These are phyloP conservation scores for Phalaenopsis aphrodite DNA, from an alignment of 106 monocot genomes.

Conservation along the genomic window DNA sequence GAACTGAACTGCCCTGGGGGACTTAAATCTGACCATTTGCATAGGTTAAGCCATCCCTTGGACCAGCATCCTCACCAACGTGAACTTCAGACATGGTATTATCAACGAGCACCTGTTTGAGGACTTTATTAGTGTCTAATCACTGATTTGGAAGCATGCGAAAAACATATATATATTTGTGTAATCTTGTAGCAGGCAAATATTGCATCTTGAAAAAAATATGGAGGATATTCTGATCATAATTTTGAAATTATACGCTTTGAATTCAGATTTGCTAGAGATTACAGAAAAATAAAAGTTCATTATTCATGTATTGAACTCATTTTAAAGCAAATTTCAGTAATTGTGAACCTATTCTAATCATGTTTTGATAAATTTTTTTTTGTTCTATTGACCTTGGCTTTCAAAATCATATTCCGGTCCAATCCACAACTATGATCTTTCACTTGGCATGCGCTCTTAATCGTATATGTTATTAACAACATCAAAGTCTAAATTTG, in stretches of 20 bases:
- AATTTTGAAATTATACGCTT: no score
- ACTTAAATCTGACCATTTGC: background rate
- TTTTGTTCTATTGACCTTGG: no score
- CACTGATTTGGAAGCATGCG: background rate
- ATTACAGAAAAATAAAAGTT: background rate
- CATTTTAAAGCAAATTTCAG: no score
- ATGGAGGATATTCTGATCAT: no score
- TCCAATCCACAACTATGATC: no score
- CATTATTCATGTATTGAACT: background rate
- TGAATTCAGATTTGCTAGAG: background rate
- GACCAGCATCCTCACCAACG: constrained; percentile 2
- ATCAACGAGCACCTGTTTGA: background rate
- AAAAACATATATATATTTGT: background rate
- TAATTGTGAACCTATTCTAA: no score
- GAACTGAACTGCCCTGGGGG: background rate
- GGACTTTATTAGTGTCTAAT: background rate
- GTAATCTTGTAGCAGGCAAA: background rate
- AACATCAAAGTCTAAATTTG: no score
- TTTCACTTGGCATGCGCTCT: no score
- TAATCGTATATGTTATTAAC: no score
- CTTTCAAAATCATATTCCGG: no score
- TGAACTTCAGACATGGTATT: background rate
- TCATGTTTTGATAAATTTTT: no score
- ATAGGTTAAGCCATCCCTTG: constrained; percentile 3
- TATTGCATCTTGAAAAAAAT: no score